These are phyloP conservation scores for Debaryomyces maramus DNA, from an alignment of 805 yeast species.

Conservation along the genomic window DNA sequence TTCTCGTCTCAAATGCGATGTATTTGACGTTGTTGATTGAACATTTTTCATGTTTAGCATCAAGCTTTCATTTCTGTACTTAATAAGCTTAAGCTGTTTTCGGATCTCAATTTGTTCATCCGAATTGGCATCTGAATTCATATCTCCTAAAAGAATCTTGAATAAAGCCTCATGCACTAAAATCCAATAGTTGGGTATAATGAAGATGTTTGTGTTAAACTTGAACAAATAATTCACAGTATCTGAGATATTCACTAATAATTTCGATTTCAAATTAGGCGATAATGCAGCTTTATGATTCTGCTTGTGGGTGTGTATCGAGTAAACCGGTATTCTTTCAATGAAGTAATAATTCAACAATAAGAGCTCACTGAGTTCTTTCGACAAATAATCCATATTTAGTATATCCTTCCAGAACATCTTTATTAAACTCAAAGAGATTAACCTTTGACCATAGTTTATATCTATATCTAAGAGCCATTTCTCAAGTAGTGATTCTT, in stretches of 20 bases:
- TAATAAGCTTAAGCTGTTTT: conserved; percentile 58
- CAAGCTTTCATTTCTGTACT: conserved; percentile 70
- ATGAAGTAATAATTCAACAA: conserved; percentile 48
- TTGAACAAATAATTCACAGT: conserved; percentile 44
- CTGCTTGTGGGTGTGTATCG: conserved; percentile 1
- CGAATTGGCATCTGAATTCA: conserved; percentile 18
- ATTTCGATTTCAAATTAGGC: conserved; percentile 22
- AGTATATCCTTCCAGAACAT: conserved; percentile 73
- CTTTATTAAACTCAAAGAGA: conserved; percentile 49
- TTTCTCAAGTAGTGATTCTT: conserved; percentile 16
- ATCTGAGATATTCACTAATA: conserved; percentile 27
- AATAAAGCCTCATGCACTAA: conserved; percentile 49
- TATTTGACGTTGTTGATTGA: neutral
- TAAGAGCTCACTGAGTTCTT: conserved; percentile 63
- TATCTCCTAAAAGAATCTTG: conserved; percentile 30
- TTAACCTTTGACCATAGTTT: conserved; percentile 36
- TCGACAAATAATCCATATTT: conserved; percentile 55
- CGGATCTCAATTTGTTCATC: conserved; percentile 28
- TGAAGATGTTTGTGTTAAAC: conserved; percentile 57
- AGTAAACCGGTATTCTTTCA: conserved; percentile 22
- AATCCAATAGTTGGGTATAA: conserved; percentile 65
- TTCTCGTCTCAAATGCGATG: neutral
- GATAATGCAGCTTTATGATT: conserved; percentile 10
- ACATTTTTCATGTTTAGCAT: conserved; percentile 47
- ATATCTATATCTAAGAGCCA: conserved; percentile 21